A percentile compares a stretch with the other conserved stretches of the same genome.
Evolutionary conservation across 1,284 basidiomycete species (phyloP).

Genomic region (Laetiporus sulphureus): DNA sequence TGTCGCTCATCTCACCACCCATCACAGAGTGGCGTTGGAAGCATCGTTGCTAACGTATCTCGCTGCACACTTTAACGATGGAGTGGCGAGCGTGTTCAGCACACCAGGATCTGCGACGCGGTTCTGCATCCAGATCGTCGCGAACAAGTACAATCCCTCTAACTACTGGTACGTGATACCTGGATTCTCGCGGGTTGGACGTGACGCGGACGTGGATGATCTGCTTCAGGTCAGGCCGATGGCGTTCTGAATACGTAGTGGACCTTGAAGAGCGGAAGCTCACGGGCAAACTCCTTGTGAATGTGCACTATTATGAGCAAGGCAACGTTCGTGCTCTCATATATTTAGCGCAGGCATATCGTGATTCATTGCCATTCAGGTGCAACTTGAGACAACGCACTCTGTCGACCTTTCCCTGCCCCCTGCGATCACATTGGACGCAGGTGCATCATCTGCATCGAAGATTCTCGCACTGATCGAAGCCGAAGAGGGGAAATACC

Average conservation of each 20-base stretch:
- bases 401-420: constrained; percentile 61
- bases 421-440: constrained; percentile 40
- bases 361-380: too few species aligned
- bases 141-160: constrained; percentile 87
- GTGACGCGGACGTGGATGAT: too few species aligned
- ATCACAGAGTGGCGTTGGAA: constrained; percentile 59
- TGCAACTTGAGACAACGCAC: constrained; percentile 81
- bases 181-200: neutral
- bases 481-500: constrained; percentile 72
- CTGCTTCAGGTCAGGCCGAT: constrained; percentile 86
- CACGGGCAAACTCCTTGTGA: constrained; percentile 64
- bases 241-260: constrained; percentile 77
- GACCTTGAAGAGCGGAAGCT: constrained; percentile 51
- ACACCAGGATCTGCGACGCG: constrained; percentile 33
- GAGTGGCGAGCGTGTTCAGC: constrained; percentile 68
- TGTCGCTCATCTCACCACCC: constrained; percentile 4
- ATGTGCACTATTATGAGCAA: constrained; percentile 95
- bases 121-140: constrained; percentile 79
- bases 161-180: constrained; percentile 72
- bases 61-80: constrained; percentile 71
- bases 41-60: constrained; percentile 65
- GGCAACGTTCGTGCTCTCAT: constrained; percentile 62
- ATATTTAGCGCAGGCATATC: too few species aligned
- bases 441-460: constrained; percentile 49
- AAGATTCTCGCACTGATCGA: constrained; percentile 80